Evolutionary conservation across 768 basidiomycete genomes (phyloP), one percentile per base, ranked within the genome.

Genomic region (Collybiopsis confluens): DNA sequence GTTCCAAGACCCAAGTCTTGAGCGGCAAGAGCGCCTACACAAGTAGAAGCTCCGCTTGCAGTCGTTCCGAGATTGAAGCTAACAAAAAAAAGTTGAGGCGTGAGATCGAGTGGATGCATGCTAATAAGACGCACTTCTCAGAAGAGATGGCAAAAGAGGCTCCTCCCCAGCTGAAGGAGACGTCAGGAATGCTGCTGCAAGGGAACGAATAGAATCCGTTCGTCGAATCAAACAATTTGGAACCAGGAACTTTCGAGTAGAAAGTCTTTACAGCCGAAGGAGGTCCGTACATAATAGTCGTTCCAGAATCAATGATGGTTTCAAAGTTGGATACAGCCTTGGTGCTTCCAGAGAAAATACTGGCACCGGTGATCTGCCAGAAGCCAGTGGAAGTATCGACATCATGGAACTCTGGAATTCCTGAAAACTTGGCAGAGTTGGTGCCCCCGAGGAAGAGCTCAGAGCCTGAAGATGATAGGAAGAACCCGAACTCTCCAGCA

Each of bases 371-470:
- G 20, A 62, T 58, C 54, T 66, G 62, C 66, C 66, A 68, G 53
- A 65, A 68, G 2, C 66, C 66, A 11, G 47, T 30, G 2, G 56
- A 46, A 23, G 54, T 56, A 38, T 64, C 68, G 9, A 61, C 59
- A 4, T 52, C 49, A 56, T 61, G 54, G 48, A 68, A 79, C 26
- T 70, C 72, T 56, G 77, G 58, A 8, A 62, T 58, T 13, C 73
- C 74, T 20, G 73, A 72, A 65, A 74, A 84, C 55, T 71, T 61
- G 20, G 55, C 58, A 6, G 61, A 51, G 63, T 85, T 73, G 10
- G 70, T 68, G 18, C 79, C 82, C 16, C 82, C 82, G 46, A 85
- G 65, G 55, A 66, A 75, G 21, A 85, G 73, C 63, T 81, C 79
- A 20, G 75, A 71, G 30, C 65, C 69, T 20, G 65, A 64, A 28